Conservation (phyloP, 345 rosid genomes). For the Corymbia maculata region DNA sequence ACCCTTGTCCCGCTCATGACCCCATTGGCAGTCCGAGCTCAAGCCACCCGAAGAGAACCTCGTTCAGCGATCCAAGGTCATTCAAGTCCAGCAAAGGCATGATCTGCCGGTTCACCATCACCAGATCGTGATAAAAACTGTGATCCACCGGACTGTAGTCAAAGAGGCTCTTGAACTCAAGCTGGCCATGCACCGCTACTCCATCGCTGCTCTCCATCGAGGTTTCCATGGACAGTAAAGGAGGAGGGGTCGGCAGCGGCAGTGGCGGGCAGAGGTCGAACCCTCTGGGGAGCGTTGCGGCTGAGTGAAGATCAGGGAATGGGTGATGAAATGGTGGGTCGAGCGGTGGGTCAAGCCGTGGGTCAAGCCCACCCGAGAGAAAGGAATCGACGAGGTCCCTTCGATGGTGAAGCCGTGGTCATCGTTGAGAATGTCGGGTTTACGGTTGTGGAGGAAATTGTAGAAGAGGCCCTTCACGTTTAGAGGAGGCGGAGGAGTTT, state of each 20-base stretch:
- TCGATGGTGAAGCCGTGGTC: neutral
- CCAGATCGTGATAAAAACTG: neutral
- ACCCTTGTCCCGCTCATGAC: neutral
- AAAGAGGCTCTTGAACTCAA: neutral
- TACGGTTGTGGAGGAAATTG: neutral
- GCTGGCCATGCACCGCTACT: fast-evolving
- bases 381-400: neutral
- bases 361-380: conserved; percentile 1
- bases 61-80: neutral
- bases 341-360: neutral
- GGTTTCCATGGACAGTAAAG: neutral
- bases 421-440: neutral
- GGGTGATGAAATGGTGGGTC: neutral
- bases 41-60: neutral
- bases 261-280: fast-evolving
- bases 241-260: fast-evolving
- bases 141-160: neutral
- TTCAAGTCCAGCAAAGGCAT: neutral
- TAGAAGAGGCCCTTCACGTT: neutral
- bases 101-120: fast-evolving
- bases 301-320: neutral
- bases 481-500: neutral
- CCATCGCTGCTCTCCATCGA: fast-evolving
- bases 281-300: neutral
- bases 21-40: neutral